These are phyloP conservation scores for Solanum lycopersicoides DNA, from an alignment of 257 asterid genomes.

Conservation along the genomic window DNA sequence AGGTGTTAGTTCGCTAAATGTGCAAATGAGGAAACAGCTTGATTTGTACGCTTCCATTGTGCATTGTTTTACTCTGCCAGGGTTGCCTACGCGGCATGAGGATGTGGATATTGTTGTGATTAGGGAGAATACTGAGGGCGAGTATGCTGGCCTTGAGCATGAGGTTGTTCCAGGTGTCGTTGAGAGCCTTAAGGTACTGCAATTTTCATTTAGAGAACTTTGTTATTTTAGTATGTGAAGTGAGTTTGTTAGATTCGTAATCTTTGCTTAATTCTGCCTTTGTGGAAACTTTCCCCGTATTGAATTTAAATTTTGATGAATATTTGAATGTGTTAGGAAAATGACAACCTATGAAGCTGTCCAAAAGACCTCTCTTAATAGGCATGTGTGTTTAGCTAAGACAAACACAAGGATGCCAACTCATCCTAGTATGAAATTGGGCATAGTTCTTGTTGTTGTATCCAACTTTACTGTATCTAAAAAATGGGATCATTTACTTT, in stretches of 20 bases:
- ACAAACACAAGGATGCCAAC: background rate
- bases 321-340: background rate
- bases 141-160: conserved; percentile 95
- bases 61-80: conserved; percentile 57
- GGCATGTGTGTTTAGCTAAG: background rate
- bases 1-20: conserved; percentile 21
- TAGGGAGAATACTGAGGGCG: conserved; percentile 97
- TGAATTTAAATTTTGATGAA: background rate
- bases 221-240: background rate
- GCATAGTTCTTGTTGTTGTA: background rate
- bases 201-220: background rate
- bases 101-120: conserved; percentile 91
- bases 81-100: conserved; percentile 76
- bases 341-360: background rate
- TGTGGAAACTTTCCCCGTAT: background rate
- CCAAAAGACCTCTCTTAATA: background rate
- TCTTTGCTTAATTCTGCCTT: background rate
- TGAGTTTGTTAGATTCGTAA: background rate
- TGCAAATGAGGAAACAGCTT: conserved; percentile 19
- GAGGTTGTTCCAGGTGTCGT: conserved; percentile 99
- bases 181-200: conserved; percentile 85
- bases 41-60: conserved; percentile 22
- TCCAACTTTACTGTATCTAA: background rate
- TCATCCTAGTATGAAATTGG: too few relatives aligned
- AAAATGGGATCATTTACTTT: background rate